Evolutionary conservation across 2,329 filamentous ascomycete genomes (phyloP).

Genomic region (Zymoseptoria passerinii): DNA sequence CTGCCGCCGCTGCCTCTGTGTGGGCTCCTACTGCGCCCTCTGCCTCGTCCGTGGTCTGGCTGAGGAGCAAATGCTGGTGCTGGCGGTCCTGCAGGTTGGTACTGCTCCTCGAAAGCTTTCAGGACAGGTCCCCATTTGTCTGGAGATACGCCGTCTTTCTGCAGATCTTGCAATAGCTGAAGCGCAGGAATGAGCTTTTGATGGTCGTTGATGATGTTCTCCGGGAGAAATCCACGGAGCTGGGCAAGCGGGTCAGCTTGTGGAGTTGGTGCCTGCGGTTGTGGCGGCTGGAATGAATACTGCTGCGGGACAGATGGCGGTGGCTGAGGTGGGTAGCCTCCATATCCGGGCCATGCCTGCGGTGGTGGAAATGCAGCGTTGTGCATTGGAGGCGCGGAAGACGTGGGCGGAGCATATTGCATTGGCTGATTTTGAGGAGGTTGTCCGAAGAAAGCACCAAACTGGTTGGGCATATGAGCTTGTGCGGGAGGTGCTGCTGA

Average conservation of each 20-base stretch:
- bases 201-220: conserved; percentile 30
- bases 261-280: conserved; percentile 42
- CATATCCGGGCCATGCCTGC: conserved; percentile 10
- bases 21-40: conserved; percentile 59
- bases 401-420: conserved; percentile 11
- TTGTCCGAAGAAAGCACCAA: conserved; percentile 21
- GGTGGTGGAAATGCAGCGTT: conserved; percentile 14
- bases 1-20: conserved; percentile 51
- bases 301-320: conserved; percentile 29
- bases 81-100: conserved; percentile 15
- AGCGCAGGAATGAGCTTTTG: conserved; percentile 60
- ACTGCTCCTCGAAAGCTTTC: conserved; percentile 38
- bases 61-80: conserved; percentile 14
- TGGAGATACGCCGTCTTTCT: conserved; percentile 65
- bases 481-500: conserved; percentile 14
- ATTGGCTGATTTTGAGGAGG: conserved; percentile 12
- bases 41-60: conserved; percentile 49
- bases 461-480: conserved; percentile 19
- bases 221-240: conserved; percentile 27
- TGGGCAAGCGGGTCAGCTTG: conserved; percentile 23
- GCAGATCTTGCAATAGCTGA: conserved; percentile 64
- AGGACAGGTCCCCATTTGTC: conserved; percentile 63
- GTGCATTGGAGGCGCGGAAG: conserved; percentile 11
- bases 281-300: conserved; percentile 44
- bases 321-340: conserved; percentile 23